These are phyloP conservation scores for Debaryomycetaceae sp. DNA, from an alignment of 1,139 yeast species.

Conservation along the genomic window DNA sequence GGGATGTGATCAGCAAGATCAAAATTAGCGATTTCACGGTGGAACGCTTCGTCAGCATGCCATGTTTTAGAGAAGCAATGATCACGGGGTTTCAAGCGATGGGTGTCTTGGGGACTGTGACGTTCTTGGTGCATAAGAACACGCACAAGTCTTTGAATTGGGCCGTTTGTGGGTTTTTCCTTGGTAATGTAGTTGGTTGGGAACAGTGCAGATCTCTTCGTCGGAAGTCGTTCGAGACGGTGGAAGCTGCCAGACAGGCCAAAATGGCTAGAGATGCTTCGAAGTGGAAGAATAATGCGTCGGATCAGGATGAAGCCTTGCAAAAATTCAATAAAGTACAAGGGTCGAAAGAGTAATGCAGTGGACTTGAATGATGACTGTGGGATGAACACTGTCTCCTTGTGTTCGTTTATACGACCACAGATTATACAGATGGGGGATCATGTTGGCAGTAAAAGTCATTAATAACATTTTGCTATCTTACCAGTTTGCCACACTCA, in stretches of 20 bases:
- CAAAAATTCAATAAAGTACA: slow-evolving; percentile 1
- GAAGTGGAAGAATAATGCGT: slow-evolving; percentile 1
- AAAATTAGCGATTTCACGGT: slow-evolving; percentile 53
- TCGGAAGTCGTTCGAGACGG: slow-evolving; percentile 57
- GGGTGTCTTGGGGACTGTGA: slow-evolving; percentile 72
- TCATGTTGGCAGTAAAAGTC: no score
- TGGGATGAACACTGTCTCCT: no score
- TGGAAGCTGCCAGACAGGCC: slow-evolving; percentile 56
- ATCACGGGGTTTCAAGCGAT: slow-evolving; percentile 83
- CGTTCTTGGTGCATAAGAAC: slow-evolving; percentile 65
- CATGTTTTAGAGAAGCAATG: slow-evolving; percentile 89
- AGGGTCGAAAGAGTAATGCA: background rate
- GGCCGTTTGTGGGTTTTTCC: slow-evolving; percentile 75
- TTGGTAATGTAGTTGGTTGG: slow-evolving; percentile 87
- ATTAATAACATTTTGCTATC: no score
- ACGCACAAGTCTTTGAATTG: slow-evolving; percentile 67
- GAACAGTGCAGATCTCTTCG: slow-evolving; percentile 83
- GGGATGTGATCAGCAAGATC: slow-evolving; percentile 29
- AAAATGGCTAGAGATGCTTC: slow-evolving; percentile 37
- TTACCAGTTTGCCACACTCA: no score
- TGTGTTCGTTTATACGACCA: no score
- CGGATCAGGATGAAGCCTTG: slow-evolving; percentile 1
- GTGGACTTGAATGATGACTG: no score
- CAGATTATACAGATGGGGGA: no score
- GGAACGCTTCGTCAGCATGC: slow-evolving; percentile 58